Evolutionary conservation across 768 basidiomycete species (phyloP).

Genomic region (Mycena galopus): DNA sequence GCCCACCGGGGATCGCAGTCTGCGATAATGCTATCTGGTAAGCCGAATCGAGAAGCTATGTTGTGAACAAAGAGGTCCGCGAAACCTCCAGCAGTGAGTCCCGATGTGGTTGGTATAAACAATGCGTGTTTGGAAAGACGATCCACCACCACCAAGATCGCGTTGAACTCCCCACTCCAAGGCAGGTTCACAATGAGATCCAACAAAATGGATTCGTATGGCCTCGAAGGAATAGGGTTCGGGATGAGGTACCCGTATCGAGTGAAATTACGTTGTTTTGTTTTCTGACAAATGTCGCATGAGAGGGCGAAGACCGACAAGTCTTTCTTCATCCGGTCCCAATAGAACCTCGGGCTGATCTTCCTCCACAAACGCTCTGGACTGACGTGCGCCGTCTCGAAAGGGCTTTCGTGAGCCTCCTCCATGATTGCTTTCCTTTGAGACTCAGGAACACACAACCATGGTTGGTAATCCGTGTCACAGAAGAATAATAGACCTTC

Average conservation of each 20-base stretch:
- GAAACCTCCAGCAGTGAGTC: not conserved
- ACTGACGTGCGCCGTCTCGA: slow-evolving; percentile 15
- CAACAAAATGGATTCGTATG: slow-evolving; percentile 40
- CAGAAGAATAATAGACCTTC: slow-evolving; percentile 28
- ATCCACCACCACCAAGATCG: slow-evolving; percentile 13
- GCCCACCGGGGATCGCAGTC: slow-evolving; percentile 26
- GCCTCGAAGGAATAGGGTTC: slow-evolving; percentile 37
- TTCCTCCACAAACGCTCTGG: not conserved
- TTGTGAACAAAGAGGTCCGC: not conserved
- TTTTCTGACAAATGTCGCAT: not conserved
- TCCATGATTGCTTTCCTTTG: not conserved
- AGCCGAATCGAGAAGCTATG: slow-evolving; percentile 7
- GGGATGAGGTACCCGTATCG: slow-evolving; percentile 36
- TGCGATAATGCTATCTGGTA: slow-evolving; percentile 12
- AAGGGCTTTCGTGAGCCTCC: slow-evolving; percentile 16
- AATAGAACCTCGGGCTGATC: not conserved
- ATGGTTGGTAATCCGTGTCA: slow-evolving; percentile 27
- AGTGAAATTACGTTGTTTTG: not conserved
- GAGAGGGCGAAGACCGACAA: not conserved
- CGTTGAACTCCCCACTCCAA: slow-evolving; percentile 23
- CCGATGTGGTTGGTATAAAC: slow-evolving; percentile 21
- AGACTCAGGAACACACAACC: slow-evolving; percentile 28
- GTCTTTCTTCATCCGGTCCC: not conserved
- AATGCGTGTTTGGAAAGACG: slow-evolving; percentile 17
- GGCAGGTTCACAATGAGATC: slow-evolving; percentile 46